Conservation (phyloP, 805 yeast genomes). For the Wickerhamomyces subpelliculosus region DNA sequence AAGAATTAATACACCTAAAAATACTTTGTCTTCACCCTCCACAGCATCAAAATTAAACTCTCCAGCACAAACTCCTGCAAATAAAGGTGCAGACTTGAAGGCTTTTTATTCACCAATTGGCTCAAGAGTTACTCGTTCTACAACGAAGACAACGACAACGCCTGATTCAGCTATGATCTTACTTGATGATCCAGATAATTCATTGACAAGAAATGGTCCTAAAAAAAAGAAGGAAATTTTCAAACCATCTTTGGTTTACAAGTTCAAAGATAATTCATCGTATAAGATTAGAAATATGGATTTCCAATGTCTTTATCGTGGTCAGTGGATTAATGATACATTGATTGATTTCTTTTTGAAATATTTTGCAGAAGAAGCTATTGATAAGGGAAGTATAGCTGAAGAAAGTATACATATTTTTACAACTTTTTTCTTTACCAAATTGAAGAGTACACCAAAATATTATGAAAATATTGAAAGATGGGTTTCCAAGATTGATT, state of each 20-base stretch:
- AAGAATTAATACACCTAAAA: background rate
- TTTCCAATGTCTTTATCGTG: slow-evolving; percentile 69
- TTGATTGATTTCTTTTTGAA: slow-evolving; percentile 79
- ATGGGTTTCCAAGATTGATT: slow-evolving; percentile 72
- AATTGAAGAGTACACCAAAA: slow-evolving; percentile 37
- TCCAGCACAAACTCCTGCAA: background rate
- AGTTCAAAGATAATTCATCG: slow-evolving; percentile 45
- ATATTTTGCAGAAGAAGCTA: slow-evolving; percentile 38
- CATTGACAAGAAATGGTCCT: background rate
- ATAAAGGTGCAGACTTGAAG: no score
- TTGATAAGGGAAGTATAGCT: slow-evolving; percentile 22
- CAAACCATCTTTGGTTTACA: slow-evolving; percentile 39
- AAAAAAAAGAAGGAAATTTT: slow-evolving; percentile 12
- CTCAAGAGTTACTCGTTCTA: no score
- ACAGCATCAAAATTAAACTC: background rate
- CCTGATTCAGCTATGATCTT: slow-evolving; percentile 2
- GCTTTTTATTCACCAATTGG: no score
- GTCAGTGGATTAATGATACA: slow-evolving; percentile 86
- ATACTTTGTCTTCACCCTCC: background rate
- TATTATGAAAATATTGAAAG: slow-evolving; percentile 60
- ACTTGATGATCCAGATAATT: slow-evolving; percentile 3
- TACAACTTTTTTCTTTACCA: slow-evolving; percentile 79
- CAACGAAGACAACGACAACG: background rate
- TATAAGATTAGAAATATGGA: slow-evolving; percentile 62
- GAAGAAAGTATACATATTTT: slow-evolving; percentile 45